These are phyloP conservation scores for Balakata baccata DNA, from an alignment of 345 rosid genomes.

Conservation along the genomic window DNA sequence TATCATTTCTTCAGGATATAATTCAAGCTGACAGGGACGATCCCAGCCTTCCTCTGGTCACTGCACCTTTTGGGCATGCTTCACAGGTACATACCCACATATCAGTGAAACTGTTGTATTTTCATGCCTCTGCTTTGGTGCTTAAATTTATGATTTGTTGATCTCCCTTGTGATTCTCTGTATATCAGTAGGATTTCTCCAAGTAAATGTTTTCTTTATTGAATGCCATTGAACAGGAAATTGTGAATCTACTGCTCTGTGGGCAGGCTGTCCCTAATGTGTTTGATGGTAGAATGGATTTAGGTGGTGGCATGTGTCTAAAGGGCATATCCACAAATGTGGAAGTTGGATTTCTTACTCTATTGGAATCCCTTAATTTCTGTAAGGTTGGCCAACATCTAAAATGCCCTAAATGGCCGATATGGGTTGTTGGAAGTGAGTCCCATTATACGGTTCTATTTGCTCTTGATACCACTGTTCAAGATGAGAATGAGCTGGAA, in stretches of 20 bases:
- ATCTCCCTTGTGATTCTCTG: conserved; percentile 1
- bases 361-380: conserved; percentile 87
- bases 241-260: conserved; percentile 82
- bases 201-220: conserved; percentile 14
- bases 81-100: conserved; percentile 65
- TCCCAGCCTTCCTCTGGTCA: conserved; percentile 82
- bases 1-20: conserved; percentile 44
- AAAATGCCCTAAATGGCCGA: conserved; percentile 94
- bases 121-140: background rate
- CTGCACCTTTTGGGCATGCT: conserved; percentile 99
- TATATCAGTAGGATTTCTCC: conserved; percentile 6
- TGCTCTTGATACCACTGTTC: conserved; percentile 81
- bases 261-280: conserved; percentile 98
- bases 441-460: conserved; percentile 95
- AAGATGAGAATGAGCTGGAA: conserved; percentile 93
- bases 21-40: conserved; percentile 97
- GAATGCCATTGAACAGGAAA: conserved; percentile 58
- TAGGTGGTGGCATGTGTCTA: conserved; percentile 92
- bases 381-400: conserved; percentile 95
- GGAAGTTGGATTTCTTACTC: conserved; percentile 96
- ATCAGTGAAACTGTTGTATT: background rate
- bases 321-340: conserved; percentile 75
- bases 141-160: background rate
- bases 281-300: conserved; percentile 94
- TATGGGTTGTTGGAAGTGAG: conserved; percentile 99